These are phyloP conservation scores for Ramularia endophylla DNA, from an alignment of 2,329 filamentous ascomycete genomes.

Conservation along the genomic window DNA sequence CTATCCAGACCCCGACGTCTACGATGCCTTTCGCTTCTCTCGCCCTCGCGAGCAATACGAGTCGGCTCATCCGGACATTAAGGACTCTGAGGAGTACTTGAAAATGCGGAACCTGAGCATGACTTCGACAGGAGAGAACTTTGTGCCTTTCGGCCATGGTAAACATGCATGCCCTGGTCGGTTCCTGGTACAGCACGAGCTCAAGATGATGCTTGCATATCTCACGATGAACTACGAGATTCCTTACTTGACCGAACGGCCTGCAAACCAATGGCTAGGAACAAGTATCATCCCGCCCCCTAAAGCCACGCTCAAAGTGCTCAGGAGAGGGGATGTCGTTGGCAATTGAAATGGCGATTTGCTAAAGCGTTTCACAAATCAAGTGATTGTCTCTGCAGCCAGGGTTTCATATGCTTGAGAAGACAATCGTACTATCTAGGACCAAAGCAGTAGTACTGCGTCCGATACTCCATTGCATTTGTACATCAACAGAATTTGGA, in stretches of 20 bases:
- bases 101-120: conserved; percentile 21
- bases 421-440: no score
- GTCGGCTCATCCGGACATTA: conserved; percentile 6
- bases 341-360: no score
- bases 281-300: conserved; percentile 17
- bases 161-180: conserved; percentile 33
- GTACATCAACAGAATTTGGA: no score
- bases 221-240: conserved; percentile 36
- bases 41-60: conserved; percentile 19
- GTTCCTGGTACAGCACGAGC: conserved; percentile 17
- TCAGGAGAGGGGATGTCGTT: conserved; percentile 3
- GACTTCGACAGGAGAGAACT: conserved; percentile 25
- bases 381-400: no score
- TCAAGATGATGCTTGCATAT: conserved; percentile 33
- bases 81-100: conserved; percentile 13
- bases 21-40: conserved; percentile 30
- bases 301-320: conserved; percentile 14
- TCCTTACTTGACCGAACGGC: conserved; percentile 22
- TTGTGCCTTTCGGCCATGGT: conserved; percentile 28
- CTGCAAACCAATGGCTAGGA: conserved; percentile 21
- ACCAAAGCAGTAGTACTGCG: no score
- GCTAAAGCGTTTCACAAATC: no score
- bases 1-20: conserved; percentile 24
- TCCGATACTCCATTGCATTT: no score
- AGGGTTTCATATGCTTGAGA: no score